Evolutionary conservation across 768 basidiomycete species (phyloP), one percentile per base, ranked within the genome.

Genomic region (Pleurotus ostreatus): DNA sequence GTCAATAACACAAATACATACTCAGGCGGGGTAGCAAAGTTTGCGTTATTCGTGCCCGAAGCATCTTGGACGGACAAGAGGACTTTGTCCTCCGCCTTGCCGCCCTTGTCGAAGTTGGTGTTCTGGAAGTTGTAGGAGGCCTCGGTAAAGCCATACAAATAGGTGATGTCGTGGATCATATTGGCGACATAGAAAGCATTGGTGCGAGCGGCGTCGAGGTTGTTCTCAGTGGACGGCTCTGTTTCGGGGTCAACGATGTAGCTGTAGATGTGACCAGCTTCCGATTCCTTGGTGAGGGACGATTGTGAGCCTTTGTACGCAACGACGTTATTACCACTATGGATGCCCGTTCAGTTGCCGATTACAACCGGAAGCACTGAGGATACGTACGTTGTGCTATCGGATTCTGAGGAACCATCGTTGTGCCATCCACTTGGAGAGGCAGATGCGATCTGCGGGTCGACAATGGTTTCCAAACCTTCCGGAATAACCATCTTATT

Each of bases 101-200:
- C 83, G 12, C 81, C 81, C 30, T 78, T 75, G 30, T 70, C 74
- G 56, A 78, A 76, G 69, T 84, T 85, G 65, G 75, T 71, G 37
- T 69, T 71, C 66, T 85, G 84, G 75, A 85, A 85, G 66, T 85
- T 86, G 64, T 80, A 83, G 8, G 75, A 70, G 7, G 60, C 58
- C 67, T 85, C 83, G 39, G 81, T 84, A 66, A 86, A 86, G 2
- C 85, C 84, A 59, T 83, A 79, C 46, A 74, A 61, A 55, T 68
- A 70, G 13, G 68, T 61, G 18, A 71, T 57, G 55, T 86, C 84
- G 65, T 86, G 84, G 52, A 83, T 73, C 55, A 73, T 77, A 70
- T 87, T 88, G 62, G 75, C 74, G 38, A 85, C 69, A 66, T 84
- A 86, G 68, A 85, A 87, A 3, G 74, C 75, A 59, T 80, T 80